Evolutionary conservation across 768 basidiomycete genomes (phyloP).

Genomic region (Phanerodontia chrysosporium): DNA sequence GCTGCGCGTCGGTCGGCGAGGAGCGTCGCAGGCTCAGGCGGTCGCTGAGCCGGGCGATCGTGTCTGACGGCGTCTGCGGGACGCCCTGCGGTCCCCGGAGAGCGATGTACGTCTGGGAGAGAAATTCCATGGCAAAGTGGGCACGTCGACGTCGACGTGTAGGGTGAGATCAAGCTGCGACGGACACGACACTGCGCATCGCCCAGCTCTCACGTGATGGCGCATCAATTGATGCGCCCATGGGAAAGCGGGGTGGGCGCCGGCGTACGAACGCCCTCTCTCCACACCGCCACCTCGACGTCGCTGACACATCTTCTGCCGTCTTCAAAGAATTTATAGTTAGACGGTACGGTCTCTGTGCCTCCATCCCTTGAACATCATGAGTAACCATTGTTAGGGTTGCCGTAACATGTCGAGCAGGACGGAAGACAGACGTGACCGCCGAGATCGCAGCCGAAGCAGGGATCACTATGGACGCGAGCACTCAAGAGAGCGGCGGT

Average conservation of each 20-base stretch:
- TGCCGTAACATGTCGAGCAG: conserved; percentile 11
- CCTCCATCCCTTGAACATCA: background rate
- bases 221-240: background rate
- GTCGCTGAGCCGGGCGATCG: conserved; percentile 84
- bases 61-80: conserved; percentile 80
- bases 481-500: conserved; percentile 1
- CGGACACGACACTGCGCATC: background rate
- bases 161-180: background rate
- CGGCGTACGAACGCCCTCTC: too few relatives aligned
- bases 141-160: background rate
- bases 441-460: conserved; percentile 8
- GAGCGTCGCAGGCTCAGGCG: conserved; percentile 81
- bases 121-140: conserved; percentile 61
- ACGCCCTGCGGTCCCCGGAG: conserved; percentile 79
- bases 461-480: background rate
- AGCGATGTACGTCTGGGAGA: conserved; percentile 82
- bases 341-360: background rate
- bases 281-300: too few relatives aligned
- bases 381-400: conserved; percentile 13
- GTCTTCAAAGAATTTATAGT: too few relatives aligned
- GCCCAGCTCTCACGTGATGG: background rate
- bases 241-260: background rate
- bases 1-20: conserved; percentile 91
- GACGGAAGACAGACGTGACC: conserved; percentile 2
- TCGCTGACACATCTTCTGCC: too few relatives aligned